Percentiles rank a stretch among this genome's conserved stretches.
Evolutionary conservation across 2,329 filamentous ascomycete genomes (phyloP).

Genomic region (Monilinia fructigena): DNA sequence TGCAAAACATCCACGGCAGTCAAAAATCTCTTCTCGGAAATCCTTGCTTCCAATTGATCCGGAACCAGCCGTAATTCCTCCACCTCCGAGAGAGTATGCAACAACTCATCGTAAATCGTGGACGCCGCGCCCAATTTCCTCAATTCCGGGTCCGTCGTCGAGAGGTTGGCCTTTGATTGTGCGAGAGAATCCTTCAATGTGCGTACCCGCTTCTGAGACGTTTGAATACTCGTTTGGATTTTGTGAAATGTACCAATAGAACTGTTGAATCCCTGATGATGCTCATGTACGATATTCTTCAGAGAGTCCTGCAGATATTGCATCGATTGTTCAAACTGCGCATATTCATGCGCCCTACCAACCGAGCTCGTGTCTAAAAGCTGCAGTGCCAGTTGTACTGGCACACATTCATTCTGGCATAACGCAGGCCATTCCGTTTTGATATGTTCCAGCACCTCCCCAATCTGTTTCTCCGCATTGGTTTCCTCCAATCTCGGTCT

Average conservation of each 20-base stretch:
- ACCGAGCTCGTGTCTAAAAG: constrained; percentile 92
- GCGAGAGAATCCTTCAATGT: constrained; percentile 79
- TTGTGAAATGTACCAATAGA: constrained; percentile 99
- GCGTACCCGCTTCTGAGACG: constrained; percentile 82
- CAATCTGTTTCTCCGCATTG: constrained; percentile 38
- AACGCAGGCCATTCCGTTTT: constrained; percentile 89
- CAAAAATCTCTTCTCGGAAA: constrained; percentile 94
- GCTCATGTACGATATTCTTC: constrained; percentile 95
- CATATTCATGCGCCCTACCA: constrained; percentile 84
- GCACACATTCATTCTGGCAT: constrained; percentile 83
- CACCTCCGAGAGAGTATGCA: constrained; percentile 78
- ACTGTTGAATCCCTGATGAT: constrained; percentile 98
- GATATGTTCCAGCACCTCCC: constrained; percentile 71
- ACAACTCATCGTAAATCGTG: constrained; percentile 84
- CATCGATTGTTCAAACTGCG: constrained; percentile 79
- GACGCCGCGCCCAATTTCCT: constrained; percentile 85
- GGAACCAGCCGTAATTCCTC: constrained; percentile 88
- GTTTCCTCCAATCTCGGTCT: constrained; percentile 31
- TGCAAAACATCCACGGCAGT: constrained; percentile 90
- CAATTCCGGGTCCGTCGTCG: constrained; percentile 83
- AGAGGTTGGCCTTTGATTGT: constrained; percentile 75
- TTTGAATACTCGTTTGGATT: constrained; percentile 89
- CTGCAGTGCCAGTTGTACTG: constrained; percentile 91
- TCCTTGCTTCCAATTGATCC: constrained; percentile 87
- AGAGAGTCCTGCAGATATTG: constrained; percentile 87